Evolutionary conservation across 2,329 filamentous ascomycete species (phyloP), one percentile per base, ranked within the genome.

Genomic region (Aspergillus udagawae): DNA sequence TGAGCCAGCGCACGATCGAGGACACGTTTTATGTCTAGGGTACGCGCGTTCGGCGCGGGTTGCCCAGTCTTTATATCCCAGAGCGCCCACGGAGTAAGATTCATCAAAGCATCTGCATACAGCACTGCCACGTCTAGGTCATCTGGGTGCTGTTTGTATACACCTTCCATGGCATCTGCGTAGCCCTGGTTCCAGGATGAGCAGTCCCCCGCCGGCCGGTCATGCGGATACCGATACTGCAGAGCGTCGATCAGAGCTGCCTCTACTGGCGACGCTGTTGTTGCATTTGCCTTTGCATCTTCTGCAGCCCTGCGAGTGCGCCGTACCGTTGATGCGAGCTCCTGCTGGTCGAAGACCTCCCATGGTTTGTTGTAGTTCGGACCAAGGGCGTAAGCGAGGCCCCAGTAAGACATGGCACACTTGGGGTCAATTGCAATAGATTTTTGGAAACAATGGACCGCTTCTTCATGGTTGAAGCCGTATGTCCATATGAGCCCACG

Each of bases 291-390:
- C 44, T 73, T 73, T 1, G 83, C 85, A 55, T 79, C 58, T 66
- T 55, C 67, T 55, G 57, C 79, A 0, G 82, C 80, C 14, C 69
- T 56, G 54, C 80, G 76, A 4, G 82, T 82, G 29, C 76, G 74
- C 44, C 74, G 67, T 6, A 88, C 75, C 0, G 79, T 63, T 1
- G 35, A 70, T 10, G 77, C 71, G 4, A 87, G 75, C 61, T 92
- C 89, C 0, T 76, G 71, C 1, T 79, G 73, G 54, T 88, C 87
- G 62, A 92, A 91, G 25, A 84, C 79, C 28, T 84, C 82, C 90
- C 90, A 92, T 0, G 89, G 86, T 66, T 92, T 91, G 75, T 92
- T 90, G 71, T 89, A 88, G 67, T 93, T 92, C 3, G 90, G 89
- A 0, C 89, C 90, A 0, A 89, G 74, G 1, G 86, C 79, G 68